phyloP scores from a whole-genome alignment of 352 stramenopile species.

The Pythium catenulatum region DNA sequence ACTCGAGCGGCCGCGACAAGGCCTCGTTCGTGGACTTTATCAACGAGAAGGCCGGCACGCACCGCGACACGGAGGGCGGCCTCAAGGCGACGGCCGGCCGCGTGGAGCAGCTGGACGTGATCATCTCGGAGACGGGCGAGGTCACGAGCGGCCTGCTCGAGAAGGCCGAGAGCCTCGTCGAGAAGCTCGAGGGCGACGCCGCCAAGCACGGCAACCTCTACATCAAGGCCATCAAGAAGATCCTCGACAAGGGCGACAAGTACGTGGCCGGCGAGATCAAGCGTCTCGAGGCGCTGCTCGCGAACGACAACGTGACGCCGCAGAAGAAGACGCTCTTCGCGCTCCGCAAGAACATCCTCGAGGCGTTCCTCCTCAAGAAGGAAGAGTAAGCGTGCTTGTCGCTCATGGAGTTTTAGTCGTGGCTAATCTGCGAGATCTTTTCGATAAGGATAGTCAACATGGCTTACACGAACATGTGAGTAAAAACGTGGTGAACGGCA shows the following conservation, averaged over 20 bases:
- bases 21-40: slow-evolving; percentile 93
- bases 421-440: too few relatives aligned
- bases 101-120: slow-evolving; percentile 90
- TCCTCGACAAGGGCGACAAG: slow-evolving; percentile 89
- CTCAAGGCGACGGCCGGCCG: slow-evolving; percentile 86
- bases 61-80: slow-evolving; percentile 87
- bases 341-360: slow-evolving; percentile 94
- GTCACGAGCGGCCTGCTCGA: slow-evolving; percentile 84
- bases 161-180: slow-evolving; percentile 84
- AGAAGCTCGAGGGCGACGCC: slow-evolving; percentile 79
- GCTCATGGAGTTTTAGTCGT: not conserved
- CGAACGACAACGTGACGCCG: slow-evolving; percentile 88
- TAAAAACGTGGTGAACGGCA: too few relatives aligned
- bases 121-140: slow-evolving; percentile 85
- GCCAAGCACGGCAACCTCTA: slow-evolving; percentile 92
- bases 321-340: slow-evolving; percentile 95
- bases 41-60: slow-evolving; percentile 94
- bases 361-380: slow-evolving; percentile 79
- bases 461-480: too few relatives aligned
- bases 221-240: slow-evolving; percentile 95
- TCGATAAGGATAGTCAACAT: not conserved
- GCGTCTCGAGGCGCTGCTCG: slow-evolving; percentile 86
- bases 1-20: slow-evolving; percentile 91
- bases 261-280: slow-evolving; percentile 93
- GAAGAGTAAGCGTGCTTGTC: slow-evolving; percentile 58